phyloP scores from a whole-genome alignment of 2,329 filamentous ascomycete species.

The Arthrobotrys megalospora region DNA sequence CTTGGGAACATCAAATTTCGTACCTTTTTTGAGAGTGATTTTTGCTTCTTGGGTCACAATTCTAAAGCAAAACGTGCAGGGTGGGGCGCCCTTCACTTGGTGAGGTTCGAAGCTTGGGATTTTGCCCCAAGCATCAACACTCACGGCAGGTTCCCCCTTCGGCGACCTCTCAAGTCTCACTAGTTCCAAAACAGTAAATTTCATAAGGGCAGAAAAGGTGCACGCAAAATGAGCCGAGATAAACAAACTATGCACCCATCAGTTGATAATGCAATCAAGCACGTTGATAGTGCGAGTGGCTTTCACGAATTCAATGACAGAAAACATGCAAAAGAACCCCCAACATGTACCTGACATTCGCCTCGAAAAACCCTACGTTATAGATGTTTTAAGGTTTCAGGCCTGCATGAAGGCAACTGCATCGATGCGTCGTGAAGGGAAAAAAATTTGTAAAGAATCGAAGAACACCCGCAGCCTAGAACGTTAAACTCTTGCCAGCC shows the following conservation, averaged over 20 bases:
- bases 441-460: conserved; percentile 16
- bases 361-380: conserved; percentile 26
- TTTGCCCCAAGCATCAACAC: conserved; percentile 19
- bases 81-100: conserved; percentile 18
- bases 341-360: conserved; percentile 24
- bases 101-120: conserved; percentile 28
- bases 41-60: conserved; percentile 46
- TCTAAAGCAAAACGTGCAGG: conserved; percentile 22
- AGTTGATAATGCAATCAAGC: conserved; percentile 42
- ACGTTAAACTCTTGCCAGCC: not conserved
- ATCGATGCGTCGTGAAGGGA: conserved; percentile 17
- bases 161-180: conserved; percentile 49
- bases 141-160: conserved; percentile 37
- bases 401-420: conserved; percentile 45
- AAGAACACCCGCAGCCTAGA: not conserved
- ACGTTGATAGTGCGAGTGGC: conserved; percentile 42
- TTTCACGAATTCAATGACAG: conserved; percentile 6
- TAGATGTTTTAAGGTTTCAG: conserved; percentile 44
- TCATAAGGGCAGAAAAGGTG: conserved; percentile 14
- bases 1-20: conserved; percentile 24
- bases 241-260: conserved; percentile 35
- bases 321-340: conserved; percentile 15
- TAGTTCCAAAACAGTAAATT: conserved; percentile 51
- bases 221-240: conserved; percentile 34
- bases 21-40: conserved; percentile 20